Evolutionary conservation across 768 basidiomycete species (phyloP).

Genomic region (Tylopilus sp.): DNA sequence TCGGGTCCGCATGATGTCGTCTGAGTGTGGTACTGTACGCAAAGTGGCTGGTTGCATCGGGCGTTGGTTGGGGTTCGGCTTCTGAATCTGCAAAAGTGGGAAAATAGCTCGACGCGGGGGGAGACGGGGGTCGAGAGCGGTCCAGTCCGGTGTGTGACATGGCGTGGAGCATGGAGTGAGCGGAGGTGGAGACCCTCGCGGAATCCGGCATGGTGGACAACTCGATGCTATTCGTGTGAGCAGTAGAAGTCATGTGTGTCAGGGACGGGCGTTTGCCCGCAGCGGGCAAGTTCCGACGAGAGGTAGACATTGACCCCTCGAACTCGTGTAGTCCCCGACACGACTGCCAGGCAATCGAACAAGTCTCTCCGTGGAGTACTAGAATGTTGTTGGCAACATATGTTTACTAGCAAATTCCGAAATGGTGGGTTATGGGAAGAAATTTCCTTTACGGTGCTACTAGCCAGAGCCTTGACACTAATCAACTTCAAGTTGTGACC

Average conservation of each 20-base stretch:
- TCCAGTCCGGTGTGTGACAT: conserved; percentile 18
- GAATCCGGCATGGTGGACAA: conserved; percentile 12
- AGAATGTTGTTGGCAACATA: background rate
- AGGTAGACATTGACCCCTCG: conserved; percentile 24
- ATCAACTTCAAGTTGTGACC: too few relatives aligned
- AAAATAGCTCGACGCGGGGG: conserved; percentile 82
- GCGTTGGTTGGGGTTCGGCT: conserved; percentile 52
- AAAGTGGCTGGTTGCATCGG: conserved; percentile 71
- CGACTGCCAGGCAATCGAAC: background rate
- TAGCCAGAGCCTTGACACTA: too few relatives aligned
- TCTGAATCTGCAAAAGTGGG: conserved; percentile 50
- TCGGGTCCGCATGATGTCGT: conserved; percentile 53
- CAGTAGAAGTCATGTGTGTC: conserved; percentile 7
- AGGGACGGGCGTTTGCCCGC: conserved; percentile 19
- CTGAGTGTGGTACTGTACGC: conserved; percentile 80
- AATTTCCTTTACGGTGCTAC: conserved; percentile 11
- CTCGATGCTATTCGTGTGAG: conserved; percentile 13
- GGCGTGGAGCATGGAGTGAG: conserved; percentile 19
- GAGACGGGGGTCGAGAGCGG: conserved; percentile 43
- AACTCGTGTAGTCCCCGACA: background rate
- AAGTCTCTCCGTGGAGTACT: background rate
- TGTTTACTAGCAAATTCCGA: background rate
- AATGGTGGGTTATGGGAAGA: conserved; percentile 19
- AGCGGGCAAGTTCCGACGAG: conserved; percentile 21
- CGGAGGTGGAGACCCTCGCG: conserved; percentile 19